Conservation (phyloP, 352 stramenopile genomes). For the Globisporangium orthogonon region DNA sequence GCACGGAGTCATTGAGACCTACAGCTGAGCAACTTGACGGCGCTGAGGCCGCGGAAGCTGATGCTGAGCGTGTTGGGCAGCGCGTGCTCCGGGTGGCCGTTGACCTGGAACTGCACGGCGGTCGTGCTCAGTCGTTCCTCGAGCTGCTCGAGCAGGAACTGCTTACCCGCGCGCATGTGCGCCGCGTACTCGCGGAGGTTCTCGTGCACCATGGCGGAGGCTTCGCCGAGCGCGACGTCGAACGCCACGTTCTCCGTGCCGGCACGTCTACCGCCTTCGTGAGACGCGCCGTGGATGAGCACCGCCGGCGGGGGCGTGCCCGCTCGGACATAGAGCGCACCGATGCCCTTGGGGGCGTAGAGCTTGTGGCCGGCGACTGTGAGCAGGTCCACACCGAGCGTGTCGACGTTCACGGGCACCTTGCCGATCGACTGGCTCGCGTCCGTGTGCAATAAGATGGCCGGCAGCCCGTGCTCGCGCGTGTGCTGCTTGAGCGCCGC, state of each 20-base stretch:
- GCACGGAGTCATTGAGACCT: constrained; percentile 3
- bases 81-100: constrained; percentile 75
- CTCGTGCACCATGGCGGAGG: constrained; percentile 62
- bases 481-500: constrained; percentile 29
- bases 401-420: constrained; percentile 77
- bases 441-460: constrained; percentile 95
- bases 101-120: constrained; percentile 63
- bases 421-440: constrained; percentile 96
- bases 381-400: constrained; percentile 91
- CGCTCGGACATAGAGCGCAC: constrained; percentile 67
- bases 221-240: constrained; percentile 90
- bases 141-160: constrained; percentile 43
- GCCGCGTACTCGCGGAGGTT: constrained; percentile 64
- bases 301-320: constrained; percentile 34
- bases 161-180: constrained; percentile 61
- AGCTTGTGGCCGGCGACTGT: constrained; percentile 98
- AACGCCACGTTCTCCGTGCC: constrained; percentile 97
- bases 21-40: constrained; percentile 80
- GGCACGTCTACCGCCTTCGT: constrained; percentile 90
- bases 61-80: constrained; percentile 97
- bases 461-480: constrained; percentile 16
- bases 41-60: constrained; percentile 84
- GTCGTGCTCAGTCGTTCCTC: constrained; percentile 32
- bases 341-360: constrained; percentile 93
- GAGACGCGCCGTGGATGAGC: constrained; percentile 88